Evolutionary conservation across 257 asterid genomes (phyloP), one percentile per base, ranked within the genome.

Genomic region (Linaria vulgaris): DNA sequence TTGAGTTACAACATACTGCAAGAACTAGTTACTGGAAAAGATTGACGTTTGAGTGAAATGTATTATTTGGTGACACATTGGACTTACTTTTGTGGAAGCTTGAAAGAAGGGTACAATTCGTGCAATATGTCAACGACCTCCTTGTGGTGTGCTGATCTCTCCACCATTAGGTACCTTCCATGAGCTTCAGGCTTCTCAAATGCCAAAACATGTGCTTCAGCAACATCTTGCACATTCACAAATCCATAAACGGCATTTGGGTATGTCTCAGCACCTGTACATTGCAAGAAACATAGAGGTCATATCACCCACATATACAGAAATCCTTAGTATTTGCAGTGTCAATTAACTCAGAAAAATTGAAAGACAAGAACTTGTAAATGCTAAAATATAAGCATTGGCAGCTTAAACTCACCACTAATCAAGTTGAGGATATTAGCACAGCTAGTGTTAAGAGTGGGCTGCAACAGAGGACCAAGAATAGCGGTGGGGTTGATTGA

Each of bases 391-490:
- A 4, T 3, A 2, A 56, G 19, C 22, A 15, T 25, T 16, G n/a
- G 11, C 47, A 14, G 62, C 19, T 22, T 16, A 56, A 31, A 57
- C 63, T 19, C 38, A 57, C 63, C 63, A 57, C 34, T 73, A 3
- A 73, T 67, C 53, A 78, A 0, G 61, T 70, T 56, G 41, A 80
- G 13, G 58, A 78, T 16, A n/a, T 34, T 57, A 21, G 51, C 70
- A 6, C 60, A 50, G 30, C 71, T 66, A 22, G 30, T 9, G 64
- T 72, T 78, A 16, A 78, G 81, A 8, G 76, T 67, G 20, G 90
- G 83, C 63, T 80, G 90, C 46, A 83, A 56, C 15, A 65, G 52
- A 19, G 87, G 87, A 54, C 90, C 87, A 19, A 81, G 44, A 7
- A 66, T 72, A 1, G 58, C 11, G n/a, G 77, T 82, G 8, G 90